Conservation (phyloP, 2,329 filamentous ascomycete genomes). For the Hirsutella rhossiliensis region DNA sequence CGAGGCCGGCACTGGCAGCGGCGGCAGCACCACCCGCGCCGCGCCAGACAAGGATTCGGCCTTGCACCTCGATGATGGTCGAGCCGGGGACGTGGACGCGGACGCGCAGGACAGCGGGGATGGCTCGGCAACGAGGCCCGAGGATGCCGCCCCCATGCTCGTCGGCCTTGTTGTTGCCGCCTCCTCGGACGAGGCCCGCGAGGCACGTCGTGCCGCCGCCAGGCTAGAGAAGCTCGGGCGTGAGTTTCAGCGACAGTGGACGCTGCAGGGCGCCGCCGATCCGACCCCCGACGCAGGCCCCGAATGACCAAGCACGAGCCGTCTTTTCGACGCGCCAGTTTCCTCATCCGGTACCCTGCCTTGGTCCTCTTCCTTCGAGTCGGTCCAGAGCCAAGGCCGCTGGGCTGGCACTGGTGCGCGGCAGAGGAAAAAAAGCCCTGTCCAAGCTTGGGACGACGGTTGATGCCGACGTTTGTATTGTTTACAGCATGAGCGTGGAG, state of each 20-base stretch:
- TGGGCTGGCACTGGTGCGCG: background rate
- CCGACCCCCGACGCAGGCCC: slow-evolving; percentile 11
- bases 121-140: slow-evolving; percentile 9
- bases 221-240: slow-evolving; percentile 41
- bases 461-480: background rate
- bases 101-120: slow-evolving; percentile 6
- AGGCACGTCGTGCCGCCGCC: slow-evolving; percentile 39
- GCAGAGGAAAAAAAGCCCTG: background rate
- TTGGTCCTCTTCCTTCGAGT: background rate
- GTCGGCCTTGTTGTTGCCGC: slow-evolving; percentile 42
- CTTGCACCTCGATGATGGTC: background rate
- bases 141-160: slow-evolving; percentile 36
- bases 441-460: background rate
- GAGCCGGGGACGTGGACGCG: background rate
- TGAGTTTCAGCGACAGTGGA: slow-evolving; percentile 43
- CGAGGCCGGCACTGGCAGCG: slow-evolving; percentile 8
- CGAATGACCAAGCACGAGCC: slow-evolving; percentile 9
- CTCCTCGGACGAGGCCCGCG: slow-evolving; percentile 30
- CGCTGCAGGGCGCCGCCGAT: slow-evolving; percentile 16
- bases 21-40: background rate
- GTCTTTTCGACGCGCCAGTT: no score
- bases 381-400: no score
- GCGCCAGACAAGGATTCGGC: background rate
- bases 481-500: slow-evolving; percentile 3
- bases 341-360: background rate